Percentiles rank a stretch among this genome's conserved stretches.
phyloP scores from a whole-genome alignment of 768 basidiomycete genomes.

The Phaeotremella skinneri region DNA sequence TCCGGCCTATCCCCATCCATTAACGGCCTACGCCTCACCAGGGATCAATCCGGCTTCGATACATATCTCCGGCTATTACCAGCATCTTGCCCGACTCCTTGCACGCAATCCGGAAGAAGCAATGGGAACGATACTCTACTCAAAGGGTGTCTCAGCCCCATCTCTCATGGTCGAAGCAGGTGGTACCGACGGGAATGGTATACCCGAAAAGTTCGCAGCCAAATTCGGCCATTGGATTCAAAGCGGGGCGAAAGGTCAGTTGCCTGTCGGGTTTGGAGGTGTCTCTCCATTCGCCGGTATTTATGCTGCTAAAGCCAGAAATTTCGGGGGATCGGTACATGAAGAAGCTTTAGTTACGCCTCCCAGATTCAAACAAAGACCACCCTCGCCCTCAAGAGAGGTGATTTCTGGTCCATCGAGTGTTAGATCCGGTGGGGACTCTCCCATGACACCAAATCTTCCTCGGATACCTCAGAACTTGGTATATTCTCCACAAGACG shows the following conservation, averaged over 20 bases:
- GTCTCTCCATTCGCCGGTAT: not conserved
- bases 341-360: not conserved
- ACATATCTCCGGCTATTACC: slow-evolving; percentile 23
- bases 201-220: slow-evolving; percentile 37
- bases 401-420: not conserved
- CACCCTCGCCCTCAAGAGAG: not conserved
- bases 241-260: slow-evolving; percentile 9
- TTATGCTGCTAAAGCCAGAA: not conserved
- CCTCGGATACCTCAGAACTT: no score
- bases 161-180: slow-evolving; percentile 20
- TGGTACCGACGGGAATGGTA: slow-evolving; percentile 34
- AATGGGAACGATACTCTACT: slow-evolving; percentile 35
- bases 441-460: no score
- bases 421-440: no score
- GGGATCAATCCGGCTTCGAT: slow-evolving; percentile 33
- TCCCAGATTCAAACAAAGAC: not conserved
- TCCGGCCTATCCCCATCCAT: slow-evolving; percentile 39
- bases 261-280: not conserved
- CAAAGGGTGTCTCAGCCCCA: slow-evolving; percentile 20
- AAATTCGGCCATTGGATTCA: slow-evolving; percentile 27
- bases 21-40: slow-evolving; percentile 42
- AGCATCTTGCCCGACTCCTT: slow-evolving; percentile 19
- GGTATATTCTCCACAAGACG: not conserved
- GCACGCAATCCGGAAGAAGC: slow-evolving; percentile 18
- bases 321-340: slow-evolving; percentile 1